Conservation (phyloP, 1,139 yeast species). For the Yamadazyma epiphylla region DNA sequence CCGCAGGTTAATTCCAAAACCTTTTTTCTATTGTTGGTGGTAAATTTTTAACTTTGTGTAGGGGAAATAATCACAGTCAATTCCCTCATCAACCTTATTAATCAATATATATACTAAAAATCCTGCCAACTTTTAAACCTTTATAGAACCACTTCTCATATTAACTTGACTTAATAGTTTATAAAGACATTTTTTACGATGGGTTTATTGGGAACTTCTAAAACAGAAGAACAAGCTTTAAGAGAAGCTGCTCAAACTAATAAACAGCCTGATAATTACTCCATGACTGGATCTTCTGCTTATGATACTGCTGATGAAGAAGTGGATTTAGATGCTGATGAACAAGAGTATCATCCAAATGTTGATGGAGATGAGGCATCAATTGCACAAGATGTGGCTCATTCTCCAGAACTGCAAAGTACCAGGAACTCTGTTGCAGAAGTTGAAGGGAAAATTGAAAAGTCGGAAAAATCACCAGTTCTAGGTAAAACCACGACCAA, state of each 20-base stretch:
- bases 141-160: too few relatives aligned
- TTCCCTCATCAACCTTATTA: too few relatives aligned
- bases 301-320: conserved; percentile 38
- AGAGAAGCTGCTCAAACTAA: conserved; percentile 26
- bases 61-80: too few relatives aligned
- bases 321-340: conserved; percentile 5
- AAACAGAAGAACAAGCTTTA: conserved; percentile 34
- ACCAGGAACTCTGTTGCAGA: neutral
- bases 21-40: too few relatives aligned
- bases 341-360: neutral
- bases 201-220: conserved; percentile 34
- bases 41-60: too few relatives aligned
- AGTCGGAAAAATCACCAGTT: too few relatives aligned
- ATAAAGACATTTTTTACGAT: conserved; percentile 6
- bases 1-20: too few relatives aligned
- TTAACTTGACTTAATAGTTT: neutral
- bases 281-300: conserved; percentile 20
- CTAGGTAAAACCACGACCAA: too few relatives aligned
- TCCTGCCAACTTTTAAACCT: too few relatives aligned
- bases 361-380: neutral
- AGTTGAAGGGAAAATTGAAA: neutral
- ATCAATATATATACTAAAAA: too few relatives aligned
- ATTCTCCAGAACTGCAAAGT: neutral
- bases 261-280: conserved; percentile 13
- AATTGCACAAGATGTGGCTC: neutral